These are phyloP conservation scores for Colletotrichum sp. DNA, from an alignment of 2,329 filamentous ascomycete species.

Conservation along the genomic window DNA sequence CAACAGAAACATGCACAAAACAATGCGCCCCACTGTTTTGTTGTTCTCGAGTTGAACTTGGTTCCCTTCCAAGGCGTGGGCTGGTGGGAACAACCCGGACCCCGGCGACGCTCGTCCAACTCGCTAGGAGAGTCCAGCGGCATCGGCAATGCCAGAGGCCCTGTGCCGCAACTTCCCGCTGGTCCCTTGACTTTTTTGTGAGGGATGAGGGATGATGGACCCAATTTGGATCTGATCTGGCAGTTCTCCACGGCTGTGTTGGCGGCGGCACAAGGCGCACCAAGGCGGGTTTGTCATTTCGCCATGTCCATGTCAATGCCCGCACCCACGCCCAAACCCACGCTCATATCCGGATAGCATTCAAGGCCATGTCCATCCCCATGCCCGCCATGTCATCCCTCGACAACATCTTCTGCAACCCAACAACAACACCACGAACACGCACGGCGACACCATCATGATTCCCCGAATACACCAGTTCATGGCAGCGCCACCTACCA, in stretches of 20 bases:
- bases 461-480: background rate
- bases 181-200: background rate
- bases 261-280: background rate
- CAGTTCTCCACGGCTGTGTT: background rate
- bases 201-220: background rate
- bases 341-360: background rate
- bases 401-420: background rate
- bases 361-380: background rate
- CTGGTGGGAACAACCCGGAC: background rate
- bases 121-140: background rate
- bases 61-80: background rate
- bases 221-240: background rate
- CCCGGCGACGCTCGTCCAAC: background rate
- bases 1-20: conserved; percentile 1
- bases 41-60: background rate
- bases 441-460: background rate
- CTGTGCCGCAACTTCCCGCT: conserved; percentile 9
- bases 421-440: background rate
- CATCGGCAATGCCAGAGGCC: background rate
- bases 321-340: background rate
- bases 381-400: background rate
- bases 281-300: background rate
- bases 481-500: conserved; percentile 26
- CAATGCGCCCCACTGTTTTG: background rate
- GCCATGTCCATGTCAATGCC: background rate